phyloP scores from a whole-genome alignment of 805 yeast species.

The Metschnikowia amazonensis region DNA sequence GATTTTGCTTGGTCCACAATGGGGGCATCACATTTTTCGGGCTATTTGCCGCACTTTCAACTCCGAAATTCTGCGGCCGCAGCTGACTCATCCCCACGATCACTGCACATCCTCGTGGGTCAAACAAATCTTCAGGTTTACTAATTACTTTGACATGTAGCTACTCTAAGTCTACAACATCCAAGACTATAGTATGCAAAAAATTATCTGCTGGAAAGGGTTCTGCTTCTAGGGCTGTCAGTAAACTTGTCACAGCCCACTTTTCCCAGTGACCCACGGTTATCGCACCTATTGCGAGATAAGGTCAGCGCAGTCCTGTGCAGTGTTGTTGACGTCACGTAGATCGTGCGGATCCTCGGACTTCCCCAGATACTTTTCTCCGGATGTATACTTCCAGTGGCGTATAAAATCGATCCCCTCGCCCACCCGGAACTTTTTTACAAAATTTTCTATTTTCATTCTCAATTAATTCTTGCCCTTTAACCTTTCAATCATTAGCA shows the following conservation, averaged over 20 bases:
- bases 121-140: too few relatives aligned
- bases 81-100: background rate
- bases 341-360: conserved; percentile 17
- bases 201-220: too few relatives aligned
- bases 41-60: background rate
- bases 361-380: conserved; percentile 15
- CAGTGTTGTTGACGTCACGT: conserved; percentile 16
- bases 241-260: background rate
- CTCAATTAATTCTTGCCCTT: background rate
- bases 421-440: background rate
- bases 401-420: conserved; percentile 10
- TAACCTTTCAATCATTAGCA: background rate
- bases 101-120: too few relatives aligned
- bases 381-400: conserved; percentile 21
- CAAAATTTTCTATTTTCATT: background rate
- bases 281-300: background rate
- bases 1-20: too few relatives aligned
- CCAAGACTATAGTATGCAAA: too few relatives aligned
- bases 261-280: background rate
- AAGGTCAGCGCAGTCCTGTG: conserved; percentile 3
- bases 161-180: too few relatives aligned
- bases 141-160: too few relatives aligned
- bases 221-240: too few relatives aligned
- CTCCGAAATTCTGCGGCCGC: background rate
- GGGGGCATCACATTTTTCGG: background rate